Percentiles rank a stretch among this genome's conserved stretches.
These are phyloP conservation scores for Clavispora vitiphila DNA, from an alignment of 805 yeast genomes.

Conservation along the genomic window DNA sequence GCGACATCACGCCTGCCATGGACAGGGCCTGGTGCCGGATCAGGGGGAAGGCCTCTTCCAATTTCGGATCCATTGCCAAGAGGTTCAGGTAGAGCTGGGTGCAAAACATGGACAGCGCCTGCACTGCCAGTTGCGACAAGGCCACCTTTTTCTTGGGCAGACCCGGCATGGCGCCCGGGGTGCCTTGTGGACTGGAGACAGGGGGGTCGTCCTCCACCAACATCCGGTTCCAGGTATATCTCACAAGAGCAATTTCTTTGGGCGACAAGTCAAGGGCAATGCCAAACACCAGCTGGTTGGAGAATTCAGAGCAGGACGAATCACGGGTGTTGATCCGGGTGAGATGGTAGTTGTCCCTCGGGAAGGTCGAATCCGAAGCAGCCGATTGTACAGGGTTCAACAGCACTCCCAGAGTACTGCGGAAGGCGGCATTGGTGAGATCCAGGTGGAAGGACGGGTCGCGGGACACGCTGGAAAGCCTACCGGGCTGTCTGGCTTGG, in stretches of 20 bases:
- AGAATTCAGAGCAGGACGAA: constrained; percentile 19
- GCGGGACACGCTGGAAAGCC: not conserved
- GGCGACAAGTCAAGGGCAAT: constrained; percentile 15
- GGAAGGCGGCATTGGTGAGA: not conserved
- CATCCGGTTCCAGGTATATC: constrained; percentile 40
- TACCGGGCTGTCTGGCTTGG: not conserved
- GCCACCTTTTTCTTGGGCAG: constrained; percentile 1
- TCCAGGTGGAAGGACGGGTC: not conserved
- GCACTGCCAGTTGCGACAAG: constrained; percentile 9
- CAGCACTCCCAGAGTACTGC: not conserved
- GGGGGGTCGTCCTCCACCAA: constrained; percentile 15
- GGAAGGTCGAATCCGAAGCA: not conserved
- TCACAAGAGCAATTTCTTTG: constrained; percentile 40
- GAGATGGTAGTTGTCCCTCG: constrained; percentile 19
- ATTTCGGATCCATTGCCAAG: constrained; percentile 51
- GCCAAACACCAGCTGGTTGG: constrained; percentile 14
- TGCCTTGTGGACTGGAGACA: too few species aligned
- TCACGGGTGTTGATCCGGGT: constrained; percentile 19
- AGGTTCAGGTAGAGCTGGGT: constrained; percentile 72
- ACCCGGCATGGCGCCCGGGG: not conserved
- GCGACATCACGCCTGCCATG: constrained; percentile 71
- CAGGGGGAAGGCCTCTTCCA: constrained; percentile 67
- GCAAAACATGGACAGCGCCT: constrained; percentile 56
- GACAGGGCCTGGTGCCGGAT: constrained; percentile 75
- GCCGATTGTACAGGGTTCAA: not conserved